phyloP scores from a whole-genome alignment of 2,329 filamentous ascomycete genomes.

The Fusarium continuum region DNA sequence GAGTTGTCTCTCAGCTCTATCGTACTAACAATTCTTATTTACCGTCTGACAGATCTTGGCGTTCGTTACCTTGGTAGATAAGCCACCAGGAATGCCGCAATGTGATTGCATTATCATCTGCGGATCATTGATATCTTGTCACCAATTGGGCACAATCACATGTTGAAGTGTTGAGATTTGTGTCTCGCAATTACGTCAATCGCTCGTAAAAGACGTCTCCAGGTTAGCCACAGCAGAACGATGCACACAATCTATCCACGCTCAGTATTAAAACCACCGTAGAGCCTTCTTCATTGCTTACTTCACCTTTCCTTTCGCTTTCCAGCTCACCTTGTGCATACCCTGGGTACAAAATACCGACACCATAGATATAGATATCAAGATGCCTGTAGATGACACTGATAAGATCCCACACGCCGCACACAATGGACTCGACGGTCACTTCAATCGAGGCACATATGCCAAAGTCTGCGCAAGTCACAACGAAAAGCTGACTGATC shows the following conservation, averaged over 20 bases:
- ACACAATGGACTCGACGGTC: not conserved
- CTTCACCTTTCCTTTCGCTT: not conserved
- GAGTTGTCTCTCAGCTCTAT: too few relatives aligned
- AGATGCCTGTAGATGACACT: not conserved
- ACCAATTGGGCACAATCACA: constrained; percentile 1
- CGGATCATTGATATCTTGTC: constrained; percentile 5
- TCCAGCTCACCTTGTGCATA: not conserved
- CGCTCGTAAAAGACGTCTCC: constrained; percentile 6
- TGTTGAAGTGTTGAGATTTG: not conserved
- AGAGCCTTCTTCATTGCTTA: not conserved
- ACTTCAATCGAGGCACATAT: not conserved
- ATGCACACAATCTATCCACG: not conserved
- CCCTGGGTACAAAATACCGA: not conserved
- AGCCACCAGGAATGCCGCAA: not conserved
- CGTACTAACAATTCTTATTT: not conserved
- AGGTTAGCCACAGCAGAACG: not conserved
- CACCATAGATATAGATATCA: not conserved
- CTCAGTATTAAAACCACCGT: not conserved
- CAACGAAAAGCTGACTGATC: accelerated
- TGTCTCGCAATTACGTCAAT: constrained; percentile 23
- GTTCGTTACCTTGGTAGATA: too few relatives aligned
- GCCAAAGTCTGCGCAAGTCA: not conserved
- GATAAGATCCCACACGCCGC: not conserved
- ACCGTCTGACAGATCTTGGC: not conserved
- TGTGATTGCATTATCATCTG: not conserved